A percentile compares a stretch with the other conserved stretches of the same genome.
phyloP scores from a whole-genome alignment of 352 stramenopile genomes.

The Pythium dissimile region DNA sequence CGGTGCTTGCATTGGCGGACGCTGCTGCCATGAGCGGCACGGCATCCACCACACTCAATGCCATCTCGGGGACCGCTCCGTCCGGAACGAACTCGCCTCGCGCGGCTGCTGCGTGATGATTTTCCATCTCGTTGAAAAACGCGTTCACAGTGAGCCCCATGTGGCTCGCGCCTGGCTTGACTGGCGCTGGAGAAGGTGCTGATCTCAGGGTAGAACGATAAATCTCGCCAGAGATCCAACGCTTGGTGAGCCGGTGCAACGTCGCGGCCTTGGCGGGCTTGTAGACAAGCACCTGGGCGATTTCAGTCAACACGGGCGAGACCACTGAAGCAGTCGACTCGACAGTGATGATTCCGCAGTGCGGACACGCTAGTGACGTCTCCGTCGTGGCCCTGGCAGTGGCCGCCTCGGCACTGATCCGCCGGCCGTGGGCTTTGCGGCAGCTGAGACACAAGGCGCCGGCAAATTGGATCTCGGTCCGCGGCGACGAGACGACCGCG shows the following conservation, averaged over 20 bases:
- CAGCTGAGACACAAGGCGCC: constrained; percentile 49
- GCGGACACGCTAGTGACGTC: constrained; percentile 42
- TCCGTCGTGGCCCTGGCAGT: constrained; percentile 6
- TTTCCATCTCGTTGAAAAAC: constrained; percentile 61
- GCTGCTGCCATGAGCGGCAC: constrained; percentile 15
- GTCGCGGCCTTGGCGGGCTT: constrained; percentile 51
- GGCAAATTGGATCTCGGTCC: constrained; percentile 38
- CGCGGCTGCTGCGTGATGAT: constrained; percentile 40
- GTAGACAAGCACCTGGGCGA: constrained; percentile 43
- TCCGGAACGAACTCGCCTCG: constrained; percentile 47
- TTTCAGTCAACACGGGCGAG: constrained; percentile 28
- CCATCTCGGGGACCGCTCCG: constrained; percentile 37
- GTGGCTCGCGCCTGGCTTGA: constrained; percentile 5
- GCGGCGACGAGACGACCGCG: constrained; percentile 40
- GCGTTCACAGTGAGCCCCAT: constrained; percentile 53
- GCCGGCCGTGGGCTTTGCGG: constrained; percentile 42
- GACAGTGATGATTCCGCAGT: constrained; percentile 46
- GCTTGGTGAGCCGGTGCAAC: constrained; percentile 48
- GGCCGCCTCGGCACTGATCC: constrained; percentile 31
- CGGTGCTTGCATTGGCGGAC: not conserved
- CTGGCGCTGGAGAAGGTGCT: not conserved
- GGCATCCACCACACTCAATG: constrained; percentile 51
- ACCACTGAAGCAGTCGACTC: constrained; percentile 20
- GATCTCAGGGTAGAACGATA: too few species aligned
- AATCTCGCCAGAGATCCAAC: constrained; percentile 24